Base-by-base conservation (phyloP, 306 rosid genomes). In the Cucurbita argyrosperma region DNA sequence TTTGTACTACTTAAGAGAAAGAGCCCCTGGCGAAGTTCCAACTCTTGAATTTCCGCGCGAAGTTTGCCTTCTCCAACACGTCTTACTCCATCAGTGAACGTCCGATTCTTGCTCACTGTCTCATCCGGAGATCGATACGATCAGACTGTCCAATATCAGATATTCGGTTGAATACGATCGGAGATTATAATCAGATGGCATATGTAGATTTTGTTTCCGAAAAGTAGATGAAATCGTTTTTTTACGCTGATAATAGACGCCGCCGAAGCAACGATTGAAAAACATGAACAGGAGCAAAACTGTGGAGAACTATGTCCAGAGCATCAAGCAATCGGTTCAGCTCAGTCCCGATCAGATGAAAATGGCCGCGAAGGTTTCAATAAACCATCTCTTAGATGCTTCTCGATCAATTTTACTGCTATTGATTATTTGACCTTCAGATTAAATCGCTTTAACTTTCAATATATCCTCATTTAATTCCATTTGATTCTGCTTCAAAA, bases 301-400 rank as follows among this genome's bases (percentile, higher is more conserved):
- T 65, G 92, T 92, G 15, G 88, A 87, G 82, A 92, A 92, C 70
- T 90, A 90, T 42, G 97, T 92, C 39, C 90, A 88, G 82, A 87
- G 19, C 65, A 30, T 30, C 35, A 30, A 30, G 35, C 35, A 30
- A 30, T 30, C 35, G 35, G 35, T 30, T 30, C 35, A 30, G 4
- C 97, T 94, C 76, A 84, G 77, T 42, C 49, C 72, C 15, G 84
- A 47, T 47, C 5, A 47, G 52, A 47, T 16, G 52, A 47, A 47
- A 47, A 47, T 47, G 51, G 8, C 1, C 11, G 51, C 87, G 18
- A 88, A 92, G 95, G 97, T 92, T 21, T 56, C 37, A 56, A 9
- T 56, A 56, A 56, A 56, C 45, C 63, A 45, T 10, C 77, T 49
- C 30, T 76, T 38, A 47, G 52, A n/a, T 38, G 23, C 10, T 68